Evolutionary conservation across 2,329 filamentous ascomycete genomes (phyloP).

Genomic region (Trichoderma sp.): DNA sequence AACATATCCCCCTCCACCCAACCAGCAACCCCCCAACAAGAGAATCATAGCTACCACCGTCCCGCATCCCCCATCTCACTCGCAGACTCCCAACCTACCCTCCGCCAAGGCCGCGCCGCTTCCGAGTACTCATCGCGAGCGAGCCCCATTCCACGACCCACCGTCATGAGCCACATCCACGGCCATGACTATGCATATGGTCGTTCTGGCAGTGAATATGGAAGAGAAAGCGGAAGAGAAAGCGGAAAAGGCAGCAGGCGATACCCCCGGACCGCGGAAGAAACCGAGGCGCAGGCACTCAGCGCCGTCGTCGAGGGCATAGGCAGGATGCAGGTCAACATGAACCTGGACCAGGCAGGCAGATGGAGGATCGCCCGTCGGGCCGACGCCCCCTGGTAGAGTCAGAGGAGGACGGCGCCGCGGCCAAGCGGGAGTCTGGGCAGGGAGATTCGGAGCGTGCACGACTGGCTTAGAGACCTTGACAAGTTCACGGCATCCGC

Average conservation of each 20-base stretch:
- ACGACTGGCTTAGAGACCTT: neutral
- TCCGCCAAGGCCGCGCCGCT: slow-evolving; percentile 1
- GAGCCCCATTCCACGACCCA: neutral
- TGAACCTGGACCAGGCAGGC: slow-evolving; percentile 44
- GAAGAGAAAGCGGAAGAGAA: too few species aligned
- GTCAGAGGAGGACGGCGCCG: neutral
- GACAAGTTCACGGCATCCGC: neutral
- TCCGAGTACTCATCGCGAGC: slow-evolving; percentile 22
- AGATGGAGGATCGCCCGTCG: slow-evolving; percentile 46
- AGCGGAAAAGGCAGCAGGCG: too few species aligned
- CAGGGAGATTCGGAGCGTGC: neutral
- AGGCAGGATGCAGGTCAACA: slow-evolving; percentile 40
- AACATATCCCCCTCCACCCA: slow-evolving; percentile 11
- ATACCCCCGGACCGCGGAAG: slow-evolving; percentile 29
- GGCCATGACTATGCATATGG: neutral
- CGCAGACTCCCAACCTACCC: slow-evolving; percentile 27
- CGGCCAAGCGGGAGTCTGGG: neutral
- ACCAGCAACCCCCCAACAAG: slow-evolving; percentile 14
- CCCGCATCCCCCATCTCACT: slow-evolving; percentile 8
- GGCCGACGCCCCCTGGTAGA: slow-evolving; percentile 31
- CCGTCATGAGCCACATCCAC: neutral
- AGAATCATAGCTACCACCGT: slow-evolving; percentile 7
- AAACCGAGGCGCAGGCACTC: slow-evolving; percentile 37
- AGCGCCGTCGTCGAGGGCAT: slow-evolving; percentile 44
- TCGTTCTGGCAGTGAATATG: too few species aligned